A percentile compares a stretch with the other conserved stretches of the same genome.
phyloP scores from a whole-genome alignment of 164 flowering plant species.

The Brasenia schreberi region DNA sequence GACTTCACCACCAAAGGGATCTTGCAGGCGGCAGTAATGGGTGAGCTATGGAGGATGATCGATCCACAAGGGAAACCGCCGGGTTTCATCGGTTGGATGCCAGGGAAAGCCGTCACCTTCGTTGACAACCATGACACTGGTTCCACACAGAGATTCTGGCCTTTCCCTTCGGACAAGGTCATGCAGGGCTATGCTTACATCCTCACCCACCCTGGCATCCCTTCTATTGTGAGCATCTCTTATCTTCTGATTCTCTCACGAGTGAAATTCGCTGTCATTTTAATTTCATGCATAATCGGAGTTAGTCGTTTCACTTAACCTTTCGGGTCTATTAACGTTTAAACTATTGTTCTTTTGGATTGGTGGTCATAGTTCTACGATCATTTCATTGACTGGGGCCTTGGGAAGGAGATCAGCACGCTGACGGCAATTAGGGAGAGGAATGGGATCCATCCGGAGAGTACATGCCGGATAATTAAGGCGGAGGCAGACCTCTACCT shows the following conservation, averaged over 20 bases:
- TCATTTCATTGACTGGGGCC: slow-evolving; percentile 3
- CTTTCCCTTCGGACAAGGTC: slow-evolving; percentile 13
- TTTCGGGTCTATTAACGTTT: not conserved
- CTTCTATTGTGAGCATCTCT: slow-evolving; percentile 35
- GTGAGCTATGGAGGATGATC: slow-evolving; percentile 2
- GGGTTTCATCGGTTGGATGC: slow-evolving; percentile 1
- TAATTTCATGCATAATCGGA: not conserved
- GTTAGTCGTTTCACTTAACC: not conserved
- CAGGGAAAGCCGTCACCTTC: slow-evolving; percentile 2
- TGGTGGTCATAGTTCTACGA: slow-evolving; percentile 1
- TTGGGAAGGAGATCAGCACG: not conserved
- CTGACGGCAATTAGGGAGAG: slow-evolving; percentile 1
- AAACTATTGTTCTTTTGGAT: not conserved
- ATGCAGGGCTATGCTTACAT: slow-evolving; percentile 74
- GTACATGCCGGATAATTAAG: not conserved
- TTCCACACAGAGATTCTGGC: not conserved
- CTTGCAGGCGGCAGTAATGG: not conserved
- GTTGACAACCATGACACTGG: slow-evolving; percentile 3
- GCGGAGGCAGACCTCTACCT: slow-evolving; percentile 3
- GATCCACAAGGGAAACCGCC: slow-evolving; percentile 1
- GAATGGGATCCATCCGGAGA: slow-evolving; percentile 1
- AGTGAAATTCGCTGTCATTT: too few species aligned
- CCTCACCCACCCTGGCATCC: slow-evolving; percentile 79
- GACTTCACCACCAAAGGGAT: slow-evolving; percentile 3
- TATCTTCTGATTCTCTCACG: not conserved